phyloP scores from a whole-genome alignment of 495 filamentous ascomycete species.

The Tuber borchii region DNA sequence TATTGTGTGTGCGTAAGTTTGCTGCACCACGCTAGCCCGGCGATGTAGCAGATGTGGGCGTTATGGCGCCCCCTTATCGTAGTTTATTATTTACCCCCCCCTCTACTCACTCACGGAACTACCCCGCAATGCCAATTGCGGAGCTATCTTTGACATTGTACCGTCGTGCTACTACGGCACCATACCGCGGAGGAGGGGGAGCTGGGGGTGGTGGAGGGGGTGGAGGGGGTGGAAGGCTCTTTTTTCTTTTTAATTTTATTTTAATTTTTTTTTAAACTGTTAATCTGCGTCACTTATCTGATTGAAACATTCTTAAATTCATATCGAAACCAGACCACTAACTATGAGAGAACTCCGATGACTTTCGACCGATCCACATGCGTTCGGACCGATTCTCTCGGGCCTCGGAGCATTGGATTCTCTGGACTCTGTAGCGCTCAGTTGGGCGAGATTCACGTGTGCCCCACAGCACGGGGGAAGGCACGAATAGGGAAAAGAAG shows the following conservation, averaged over 20 bases:
- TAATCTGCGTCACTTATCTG: neutral
- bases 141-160: neutral
- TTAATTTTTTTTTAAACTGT: neutral
- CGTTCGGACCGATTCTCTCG: neutral
- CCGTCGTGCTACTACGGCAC: neutral
- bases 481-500: neutral
- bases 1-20: neutral
- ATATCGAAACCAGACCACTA: neutral
- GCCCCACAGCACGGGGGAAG: neutral
- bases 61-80: neutral
- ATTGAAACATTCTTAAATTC: neutral
- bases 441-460: neutral
- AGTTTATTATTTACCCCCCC: too few relatives aligned
- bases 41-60: neutral
- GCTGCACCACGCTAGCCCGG: neutral
- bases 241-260: neutral
- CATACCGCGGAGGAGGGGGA: neutral
- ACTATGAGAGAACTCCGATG: neutral
- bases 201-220: too few relatives aligned
- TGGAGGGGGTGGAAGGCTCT: neutral
- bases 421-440: neutral
- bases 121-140: neutral
- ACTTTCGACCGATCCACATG: neutral
- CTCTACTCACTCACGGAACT: neutral
- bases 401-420: conserved; percentile 1